phyloP scores from a whole-genome alignment of 2,329 filamentous ascomycete genomes.

The Sordariomycetes sp. region DNA sequence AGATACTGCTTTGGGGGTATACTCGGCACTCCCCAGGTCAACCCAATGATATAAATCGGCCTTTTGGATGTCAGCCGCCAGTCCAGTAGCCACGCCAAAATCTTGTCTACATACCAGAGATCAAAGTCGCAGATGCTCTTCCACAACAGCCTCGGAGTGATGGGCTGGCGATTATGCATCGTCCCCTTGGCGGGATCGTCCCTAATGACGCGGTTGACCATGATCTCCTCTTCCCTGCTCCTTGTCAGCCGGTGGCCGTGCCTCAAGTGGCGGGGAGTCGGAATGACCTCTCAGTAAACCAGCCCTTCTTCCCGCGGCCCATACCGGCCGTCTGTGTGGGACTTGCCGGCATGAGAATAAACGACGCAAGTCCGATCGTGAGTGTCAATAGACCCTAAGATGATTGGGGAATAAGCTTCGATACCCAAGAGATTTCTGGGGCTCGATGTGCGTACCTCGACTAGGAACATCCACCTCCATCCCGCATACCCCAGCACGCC shows the following conservation, averaged over 20 bases:
- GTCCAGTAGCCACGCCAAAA: neutral
- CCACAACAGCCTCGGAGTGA: conserved; percentile 35
- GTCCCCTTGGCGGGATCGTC: conserved; percentile 47
- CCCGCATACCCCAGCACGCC: conserved; percentile 20
- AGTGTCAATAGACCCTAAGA: conserved; percentile 23
- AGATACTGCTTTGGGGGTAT: conserved; percentile 33
- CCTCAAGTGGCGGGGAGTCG: neutral
- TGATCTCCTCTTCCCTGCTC: conserved; percentile 38
- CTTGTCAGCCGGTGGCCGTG: neutral
- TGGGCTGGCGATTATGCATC: conserved; percentile 47
- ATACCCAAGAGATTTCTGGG: neutral
- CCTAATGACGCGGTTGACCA: conserved; percentile 43
- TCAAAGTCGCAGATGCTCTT: conserved; percentile 40
- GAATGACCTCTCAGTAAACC: conserved; percentile 38
- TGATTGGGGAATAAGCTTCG: neutral
- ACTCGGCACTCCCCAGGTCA: neutral
- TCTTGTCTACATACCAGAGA: conserved; percentile 24
- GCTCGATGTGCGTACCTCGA: conserved; percentile 29
- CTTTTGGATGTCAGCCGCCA: neutral
- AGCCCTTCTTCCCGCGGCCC: conserved; percentile 39
- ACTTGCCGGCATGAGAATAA: conserved; percentile 39
- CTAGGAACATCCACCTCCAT: conserved; percentile 37
- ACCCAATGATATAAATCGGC: conserved; percentile 2
- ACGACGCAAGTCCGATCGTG: conserved; percentile 36
- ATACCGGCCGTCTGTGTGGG: conserved; percentile 36